phyloP scores from a whole-genome alignment of 1,284 basidiomycete genomes.

The Cryptococcus jaspeensis region DNA sequence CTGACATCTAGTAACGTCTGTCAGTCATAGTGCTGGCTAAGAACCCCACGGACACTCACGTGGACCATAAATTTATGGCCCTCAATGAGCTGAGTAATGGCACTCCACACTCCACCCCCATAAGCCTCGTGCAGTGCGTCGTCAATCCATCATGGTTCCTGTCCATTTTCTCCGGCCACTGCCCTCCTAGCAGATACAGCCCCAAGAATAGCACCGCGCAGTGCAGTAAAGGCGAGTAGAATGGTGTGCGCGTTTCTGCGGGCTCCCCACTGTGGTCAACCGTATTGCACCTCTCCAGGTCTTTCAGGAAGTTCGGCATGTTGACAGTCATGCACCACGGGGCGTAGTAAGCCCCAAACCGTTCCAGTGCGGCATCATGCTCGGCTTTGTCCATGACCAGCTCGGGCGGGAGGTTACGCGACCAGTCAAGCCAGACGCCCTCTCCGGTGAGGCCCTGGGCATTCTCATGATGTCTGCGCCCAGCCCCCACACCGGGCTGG shows the following conservation, averaged over 20 bases:
- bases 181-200: constrained; percentile 1
- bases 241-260: constrained; percentile 4
- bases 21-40: background rate
- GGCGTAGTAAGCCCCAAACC: constrained; percentile 19
- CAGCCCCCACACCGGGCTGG: background rate
- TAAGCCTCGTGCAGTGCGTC: constrained; percentile 8
- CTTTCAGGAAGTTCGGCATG: constrained; percentile 13
- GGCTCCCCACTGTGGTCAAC: background rate
- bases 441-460: background rate
- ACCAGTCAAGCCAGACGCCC: constrained; percentile 18
- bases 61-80: constrained; percentile 14
- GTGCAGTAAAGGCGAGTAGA: constrained; percentile 16
- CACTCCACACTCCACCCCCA: constrained; percentile 6
- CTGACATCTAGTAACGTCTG: background rate
- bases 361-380: constrained; percentile 16
- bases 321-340: constrained; percentile 23
- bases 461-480: background rate
- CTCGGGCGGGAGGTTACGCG: constrained; percentile 6
- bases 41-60: constrained; percentile 8
- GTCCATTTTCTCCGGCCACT: constrained; percentile 3
- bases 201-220: constrained; percentile 7
- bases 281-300: constrained; percentile 11
- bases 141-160: constrained; percentile 1
- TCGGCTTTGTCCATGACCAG: constrained; percentile 1
- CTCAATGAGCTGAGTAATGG: constrained; percentile 11